Conservation (phyloP, 805 yeast genomes). For the Ogataea methanolica region DNA sequence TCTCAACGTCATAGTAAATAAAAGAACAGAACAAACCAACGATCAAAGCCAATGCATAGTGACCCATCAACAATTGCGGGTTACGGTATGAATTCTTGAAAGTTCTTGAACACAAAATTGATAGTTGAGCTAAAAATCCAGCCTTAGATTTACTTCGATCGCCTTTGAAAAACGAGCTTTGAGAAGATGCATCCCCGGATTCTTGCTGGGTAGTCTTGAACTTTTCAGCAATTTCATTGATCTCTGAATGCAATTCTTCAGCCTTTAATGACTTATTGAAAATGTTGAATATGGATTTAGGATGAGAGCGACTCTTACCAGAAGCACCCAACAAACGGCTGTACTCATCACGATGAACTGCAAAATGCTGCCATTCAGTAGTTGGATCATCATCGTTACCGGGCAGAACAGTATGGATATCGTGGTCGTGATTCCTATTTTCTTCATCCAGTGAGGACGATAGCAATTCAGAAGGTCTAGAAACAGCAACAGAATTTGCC, state of each 20-base stretch:
- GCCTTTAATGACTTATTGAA: constrained; percentile 34
- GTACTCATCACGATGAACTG: constrained; percentile 72
- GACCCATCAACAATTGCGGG: constrained; percentile 82
- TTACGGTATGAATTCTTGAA: constrained; percentile 91
- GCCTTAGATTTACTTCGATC: constrained; percentile 45
- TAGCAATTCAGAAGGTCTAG: not conserved
- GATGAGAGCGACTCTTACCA: constrained; percentile 3
- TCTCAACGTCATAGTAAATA: constrained; percentile 74
- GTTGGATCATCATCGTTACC: constrained; percentile 48
- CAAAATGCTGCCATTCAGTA: constrained; percentile 83
- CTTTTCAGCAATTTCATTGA: constrained; percentile 22
- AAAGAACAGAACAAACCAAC: constrained; percentile 84
- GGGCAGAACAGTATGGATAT: constrained; percentile 25
- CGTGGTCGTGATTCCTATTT: constrained; percentile 18
- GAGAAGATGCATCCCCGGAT: constrained; percentile 7
- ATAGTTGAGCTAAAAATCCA: constrained; percentile 55
- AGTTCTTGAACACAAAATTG: constrained; percentile 77
- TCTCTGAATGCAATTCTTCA: constrained; percentile 36
- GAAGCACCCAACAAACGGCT: constrained; percentile 21
- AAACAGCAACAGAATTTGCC: not conserved
- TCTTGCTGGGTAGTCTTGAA: constrained; percentile 10
- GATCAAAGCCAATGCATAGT: constrained; percentile 69
- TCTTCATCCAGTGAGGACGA: constrained; percentile 10
- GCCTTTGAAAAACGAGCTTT: constrained; percentile 24
- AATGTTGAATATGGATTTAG: constrained; percentile 11